phyloP scores from a whole-genome alignment of 169 alveolate species.

The Cryptosporidium viatorum region DNA sequence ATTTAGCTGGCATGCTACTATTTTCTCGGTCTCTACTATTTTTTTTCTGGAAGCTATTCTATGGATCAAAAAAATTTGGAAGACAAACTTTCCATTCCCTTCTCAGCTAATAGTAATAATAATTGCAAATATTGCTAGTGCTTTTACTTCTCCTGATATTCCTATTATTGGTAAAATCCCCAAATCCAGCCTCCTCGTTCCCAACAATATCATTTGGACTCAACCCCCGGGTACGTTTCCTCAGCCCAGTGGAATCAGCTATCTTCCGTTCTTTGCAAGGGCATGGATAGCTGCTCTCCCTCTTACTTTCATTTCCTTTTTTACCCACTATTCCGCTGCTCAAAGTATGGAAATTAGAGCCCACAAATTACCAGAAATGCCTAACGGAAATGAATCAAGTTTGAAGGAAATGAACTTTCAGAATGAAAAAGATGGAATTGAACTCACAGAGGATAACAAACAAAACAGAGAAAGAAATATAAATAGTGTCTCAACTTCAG shows the following conservation, averaged over 20 bases:
- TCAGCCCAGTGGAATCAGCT: background rate
- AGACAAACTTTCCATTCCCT: constrained; percentile 58
- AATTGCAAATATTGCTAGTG: constrained; percentile 46
- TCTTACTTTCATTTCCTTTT: constrained; percentile 51
- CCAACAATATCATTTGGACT: constrained; percentile 36
- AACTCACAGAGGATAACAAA: background rate
- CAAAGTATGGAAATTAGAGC: constrained; percentile 46
- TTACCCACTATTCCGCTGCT: constrained; percentile 63
- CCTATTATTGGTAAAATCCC: constrained; percentile 47
- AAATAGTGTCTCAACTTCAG: background rate
- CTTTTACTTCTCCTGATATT: constrained; percentile 41
- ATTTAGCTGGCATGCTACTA: constrained; percentile 41
- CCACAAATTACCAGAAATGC: background rate
- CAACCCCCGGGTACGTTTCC: background rate
- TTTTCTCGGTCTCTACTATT: constrained; percentile 38
- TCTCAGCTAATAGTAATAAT: constrained; percentile 45
- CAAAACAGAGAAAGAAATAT: background rate
- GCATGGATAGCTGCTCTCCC: constrained; percentile 66
- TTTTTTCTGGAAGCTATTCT: constrained; percentile 26
- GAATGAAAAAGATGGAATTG: background rate
- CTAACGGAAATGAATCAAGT: background rate
- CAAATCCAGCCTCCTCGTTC: constrained; percentile 9
- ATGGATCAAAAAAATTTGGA: constrained; percentile 17
- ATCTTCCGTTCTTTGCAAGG: constrained; percentile 37
- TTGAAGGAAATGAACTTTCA: background rate